Conservation (phyloP, 1,139 yeast genomes). For the Pichia sp. region DNA sequence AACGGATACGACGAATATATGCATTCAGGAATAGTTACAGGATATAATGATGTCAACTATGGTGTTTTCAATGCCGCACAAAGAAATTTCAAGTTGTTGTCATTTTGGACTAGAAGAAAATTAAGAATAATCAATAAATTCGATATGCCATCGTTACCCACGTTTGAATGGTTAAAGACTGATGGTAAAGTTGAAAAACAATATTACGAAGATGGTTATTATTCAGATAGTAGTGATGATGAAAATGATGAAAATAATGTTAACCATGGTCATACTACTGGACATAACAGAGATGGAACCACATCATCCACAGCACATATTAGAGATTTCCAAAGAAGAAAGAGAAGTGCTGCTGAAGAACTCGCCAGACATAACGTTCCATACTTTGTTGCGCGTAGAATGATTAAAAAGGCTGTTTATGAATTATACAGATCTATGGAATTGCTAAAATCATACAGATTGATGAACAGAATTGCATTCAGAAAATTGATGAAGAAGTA, state of each 20-base stretch:
- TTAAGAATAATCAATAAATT: slow-evolving; percentile 40
- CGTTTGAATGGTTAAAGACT: slow-evolving; percentile 40
- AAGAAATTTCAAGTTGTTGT: slow-evolving; percentile 21
- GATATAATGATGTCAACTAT: slow-evolving; percentile 1
- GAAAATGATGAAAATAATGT: slow-evolving; percentile 13
- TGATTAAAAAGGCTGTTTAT: slow-evolving; percentile 71
- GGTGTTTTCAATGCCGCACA: slow-evolving; percentile 17
- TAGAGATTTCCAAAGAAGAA: slow-evolving; percentile 26
- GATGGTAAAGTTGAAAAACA: slow-evolving; percentile 33
- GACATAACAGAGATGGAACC: slow-evolving; percentile 8
- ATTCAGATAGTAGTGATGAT: slow-evolving; percentile 23
- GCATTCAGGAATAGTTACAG: background rate
- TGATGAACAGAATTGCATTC: slow-evolving; percentile 82
- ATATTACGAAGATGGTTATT: slow-evolving; percentile 34
- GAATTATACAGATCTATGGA: slow-evolving; percentile 83
- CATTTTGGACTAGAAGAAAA: slow-evolving; percentile 30
- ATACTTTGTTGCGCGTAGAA: slow-evolving; percentile 68
- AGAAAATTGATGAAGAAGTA: slow-evolving; percentile 87
- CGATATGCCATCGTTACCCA: slow-evolving; percentile 61
- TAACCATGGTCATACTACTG: slow-evolving; percentile 10
- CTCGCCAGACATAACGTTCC: slow-evolving; percentile 40
- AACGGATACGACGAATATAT: slow-evolving; percentile 13
- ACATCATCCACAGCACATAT: slow-evolving; percentile 13
- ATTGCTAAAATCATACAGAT: slow-evolving; percentile 70
- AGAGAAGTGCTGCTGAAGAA: slow-evolving; percentile 2